Conservation (phyloP, 192 early-diverging fungal species). For the Linnemannia zychae region DNA sequence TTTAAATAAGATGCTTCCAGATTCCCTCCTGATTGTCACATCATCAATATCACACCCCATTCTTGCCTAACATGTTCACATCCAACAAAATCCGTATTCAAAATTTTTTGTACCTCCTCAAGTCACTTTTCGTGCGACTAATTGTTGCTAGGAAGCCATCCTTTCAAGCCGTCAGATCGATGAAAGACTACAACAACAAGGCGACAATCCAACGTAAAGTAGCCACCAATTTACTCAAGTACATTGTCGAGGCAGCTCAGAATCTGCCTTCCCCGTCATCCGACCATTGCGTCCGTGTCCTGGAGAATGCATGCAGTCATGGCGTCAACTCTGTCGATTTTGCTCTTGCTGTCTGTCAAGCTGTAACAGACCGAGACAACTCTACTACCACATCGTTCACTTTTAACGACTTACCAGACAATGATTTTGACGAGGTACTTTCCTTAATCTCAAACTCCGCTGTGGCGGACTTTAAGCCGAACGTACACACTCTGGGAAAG, state of each 20-base stretch:
- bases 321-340: constrained; percentile 15
- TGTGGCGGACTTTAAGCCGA: constrained; percentile 4
- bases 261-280: not conserved
- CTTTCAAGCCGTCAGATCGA: not conserved
- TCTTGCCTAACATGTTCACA: not conserved
- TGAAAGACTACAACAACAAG: not conserved
- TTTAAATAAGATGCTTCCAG: too few relatives aligned
- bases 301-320: constrained; percentile 12
- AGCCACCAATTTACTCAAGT: constrained; percentile 11
- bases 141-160: not conserved
- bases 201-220: not conserved
- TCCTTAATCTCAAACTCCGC: constrained; percentile 7
- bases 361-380: not conserved
- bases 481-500: constrained; percentile 14
- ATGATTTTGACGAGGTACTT: constrained; percentile 6
- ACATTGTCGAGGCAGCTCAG: constrained; percentile 9
- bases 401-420: constrained; percentile 14
- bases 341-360: constrained; percentile 12
- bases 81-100: not conserved
- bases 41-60: not conserved
- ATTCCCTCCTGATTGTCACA: too few relatives aligned
- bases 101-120: not conserved
- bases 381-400: not conserved
- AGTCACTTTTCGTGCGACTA: too few relatives aligned
- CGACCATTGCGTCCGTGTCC: constrained; percentile 12